Evolutionary conservation across 805 yeast genomes (phyloP).

Genomic region (Metschnikowia koreensis): DNA sequence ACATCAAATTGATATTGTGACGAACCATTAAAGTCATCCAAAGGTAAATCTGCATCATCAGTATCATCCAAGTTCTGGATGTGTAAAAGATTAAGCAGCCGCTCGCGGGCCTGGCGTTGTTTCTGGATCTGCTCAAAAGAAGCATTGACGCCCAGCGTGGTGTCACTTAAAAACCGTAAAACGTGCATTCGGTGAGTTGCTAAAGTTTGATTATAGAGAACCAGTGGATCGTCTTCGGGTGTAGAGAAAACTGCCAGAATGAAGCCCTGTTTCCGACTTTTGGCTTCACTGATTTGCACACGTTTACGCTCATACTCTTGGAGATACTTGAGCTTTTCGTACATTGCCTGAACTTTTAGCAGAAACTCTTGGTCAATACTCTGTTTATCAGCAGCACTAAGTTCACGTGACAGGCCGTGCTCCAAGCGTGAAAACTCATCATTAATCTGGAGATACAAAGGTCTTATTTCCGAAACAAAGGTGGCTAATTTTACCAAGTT

Average conservation of each 20-base stretch:
- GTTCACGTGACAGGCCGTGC: slow-evolving; percentile 11
- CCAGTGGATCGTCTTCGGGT: slow-evolving; percentile 34
- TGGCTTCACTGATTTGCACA: slow-evolving; percentile 19
- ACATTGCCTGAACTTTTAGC: slow-evolving; percentile 49
- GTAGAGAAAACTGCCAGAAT: slow-evolving; percentile 23
- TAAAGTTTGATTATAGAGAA: slow-evolving; percentile 33
- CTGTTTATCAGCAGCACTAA: slow-evolving; percentile 50
- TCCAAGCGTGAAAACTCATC: slow-evolving; percentile 17
- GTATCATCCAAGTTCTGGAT: slow-evolving; percentile 43
- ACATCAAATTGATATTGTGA: slow-evolving; percentile 15
- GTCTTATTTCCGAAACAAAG: slow-evolving; percentile 33
- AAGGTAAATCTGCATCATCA: slow-evolving; percentile 17
- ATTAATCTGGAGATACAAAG: slow-evolving; percentile 31
- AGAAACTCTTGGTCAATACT: slow-evolving; percentile 56
- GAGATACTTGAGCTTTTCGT: slow-evolving; percentile 48
- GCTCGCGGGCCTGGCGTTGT: slow-evolving; percentile 44
- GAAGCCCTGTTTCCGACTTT: slow-evolving; percentile 17
- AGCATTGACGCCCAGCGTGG: slow-evolving; percentile 42
- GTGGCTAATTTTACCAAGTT: slow-evolving; percentile 30
- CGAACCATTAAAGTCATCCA: slow-evolving; percentile 12
- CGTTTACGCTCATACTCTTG: slow-evolving; percentile 54
- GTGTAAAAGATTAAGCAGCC: slow-evolving; percentile 32
- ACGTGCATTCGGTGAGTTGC: slow-evolving; percentile 48
- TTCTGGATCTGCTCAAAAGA: slow-evolving; percentile 49
- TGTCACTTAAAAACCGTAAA: slow-evolving; percentile 46